Evolutionary conservation across 73 alveolate species (phyloP), one percentile per base, ranked within the genome.

Genomic region (Vitrella brassicaformis): DNA sequence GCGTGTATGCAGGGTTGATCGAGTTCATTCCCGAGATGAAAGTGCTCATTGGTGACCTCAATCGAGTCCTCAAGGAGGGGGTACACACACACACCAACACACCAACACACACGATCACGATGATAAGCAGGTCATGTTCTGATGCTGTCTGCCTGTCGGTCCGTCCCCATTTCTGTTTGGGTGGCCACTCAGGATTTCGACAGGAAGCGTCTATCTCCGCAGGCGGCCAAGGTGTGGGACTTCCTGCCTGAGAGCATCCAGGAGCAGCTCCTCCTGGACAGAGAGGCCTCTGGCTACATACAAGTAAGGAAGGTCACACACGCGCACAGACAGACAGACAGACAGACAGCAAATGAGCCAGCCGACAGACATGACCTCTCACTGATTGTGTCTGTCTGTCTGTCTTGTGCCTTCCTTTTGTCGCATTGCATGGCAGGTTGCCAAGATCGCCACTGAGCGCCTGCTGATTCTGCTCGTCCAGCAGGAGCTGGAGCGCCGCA

Each of bases 241-340:
- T 87, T 89, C 82, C 89, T 95, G 79, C 99, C 99, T 8, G 90
- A 87, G 74, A 81, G 87, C 64, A 92, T 95, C 39, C 89, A 97
- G 0, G 95, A 94, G 31, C 90, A 95, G 88, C 89, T 95, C 47
- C 91, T 95, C 28, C 83, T 95, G 68, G 99, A 95, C 74, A 88
- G 99, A 70, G 99, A 95, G 75, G 98, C 99, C 10, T 98, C 91
- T 71, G 99, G 99, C 47, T 87, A 90, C 75, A 92, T 90, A 27
- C 84, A 90, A 71, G 56, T 39, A 4, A 14, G 56, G n/a, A n/a
- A n/a, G n/a, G n/a, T n/a, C n/a, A n/a, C n/a, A n/a, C n/a, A n/a
- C n/a, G n/a, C n/a, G n/a, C n/a, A n/a, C n/a, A n/a, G n/a, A n/a
- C n/a, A n/a, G n/a, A 14, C 56, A 39, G 56, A 14, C 56, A 39